Percentiles rank a stretch among this genome's conserved stretches.
These are phyloP conservation scores for Colletotrichum sp. DNA, from an alignment of 2,329 filamentous ascomycete genomes.

Conservation along the genomic window DNA sequence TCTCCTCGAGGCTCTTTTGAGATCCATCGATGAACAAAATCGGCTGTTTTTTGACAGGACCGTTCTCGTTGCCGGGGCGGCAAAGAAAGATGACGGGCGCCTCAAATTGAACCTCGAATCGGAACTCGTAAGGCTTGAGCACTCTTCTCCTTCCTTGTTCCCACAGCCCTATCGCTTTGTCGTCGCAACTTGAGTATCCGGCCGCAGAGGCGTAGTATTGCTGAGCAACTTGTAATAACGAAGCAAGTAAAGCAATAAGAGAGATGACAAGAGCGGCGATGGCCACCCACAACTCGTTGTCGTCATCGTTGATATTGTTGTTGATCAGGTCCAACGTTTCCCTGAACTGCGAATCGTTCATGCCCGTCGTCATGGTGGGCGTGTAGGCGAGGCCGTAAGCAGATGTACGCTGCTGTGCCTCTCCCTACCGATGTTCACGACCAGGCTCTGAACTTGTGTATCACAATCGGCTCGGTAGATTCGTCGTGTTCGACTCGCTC, in stretches of 20 bases:
- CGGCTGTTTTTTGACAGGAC: slow-evolving; percentile 30
- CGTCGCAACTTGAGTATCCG: slow-evolving; percentile 53
- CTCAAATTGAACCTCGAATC: slow-evolving; percentile 55
- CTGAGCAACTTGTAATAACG: slow-evolving; percentile 52
- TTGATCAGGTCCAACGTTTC: slow-evolving; percentile 1
- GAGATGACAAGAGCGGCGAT: slow-evolving; percentile 51
- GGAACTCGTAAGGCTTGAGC: slow-evolving; percentile 48
- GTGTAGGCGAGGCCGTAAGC: too few relatives aligned
- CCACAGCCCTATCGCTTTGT: slow-evolving; percentile 54
- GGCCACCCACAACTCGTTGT: slow-evolving; percentile 42
- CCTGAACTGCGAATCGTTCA: slow-evolving; percentile 2
- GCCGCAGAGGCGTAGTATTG: slow-evolving; percentile 55
- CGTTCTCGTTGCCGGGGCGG: slow-evolving; percentile 38
- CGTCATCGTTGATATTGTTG: slow-evolving; percentile 17
- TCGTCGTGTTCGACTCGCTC: background rate
- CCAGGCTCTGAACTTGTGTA: background rate
- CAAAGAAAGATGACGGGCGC: slow-evolving; percentile 57
- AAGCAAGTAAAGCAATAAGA: slow-evolving; percentile 48
- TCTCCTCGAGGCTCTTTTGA: slow-evolving; percentile 36
- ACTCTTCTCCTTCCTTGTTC: slow-evolving; percentile 41
- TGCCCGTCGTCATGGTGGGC: background rate
- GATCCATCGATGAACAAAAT: slow-evolving; percentile 46
- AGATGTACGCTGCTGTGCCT: too few relatives aligned
- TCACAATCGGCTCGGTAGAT: background rate
- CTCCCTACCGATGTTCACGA: too few relatives aligned